Conservation (phyloP, 1,139 yeast genomes). For the Hemisphaericaspora subhashii region DNA sequence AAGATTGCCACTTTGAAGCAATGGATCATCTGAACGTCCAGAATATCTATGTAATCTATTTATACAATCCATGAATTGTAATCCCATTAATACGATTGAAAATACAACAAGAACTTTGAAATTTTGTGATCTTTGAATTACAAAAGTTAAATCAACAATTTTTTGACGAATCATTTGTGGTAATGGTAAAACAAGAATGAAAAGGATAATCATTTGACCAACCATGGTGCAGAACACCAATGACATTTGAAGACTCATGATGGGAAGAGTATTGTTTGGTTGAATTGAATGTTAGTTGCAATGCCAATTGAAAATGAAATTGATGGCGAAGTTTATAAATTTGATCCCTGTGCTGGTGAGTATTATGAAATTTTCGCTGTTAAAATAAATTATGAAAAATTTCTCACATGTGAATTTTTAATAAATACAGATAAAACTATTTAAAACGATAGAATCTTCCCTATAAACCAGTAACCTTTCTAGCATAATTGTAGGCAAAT, state of each 20-base stretch:
- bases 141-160: conserved; percentile 40
- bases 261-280: no score
- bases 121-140: conserved; percentile 41
- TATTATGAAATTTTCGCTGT: no score
- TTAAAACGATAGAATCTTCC: not conserved
- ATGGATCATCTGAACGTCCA: conserved; percentile 24
- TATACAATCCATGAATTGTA: conserved; percentile 63
- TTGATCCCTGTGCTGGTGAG: no score
- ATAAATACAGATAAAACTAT: no score
- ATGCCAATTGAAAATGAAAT: no score
- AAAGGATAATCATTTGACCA: conserved; percentile 53
- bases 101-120: conserved; percentile 51
- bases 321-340: no score
- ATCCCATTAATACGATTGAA: conserved; percentile 42
- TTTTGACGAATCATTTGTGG: conserved; percentile 55
- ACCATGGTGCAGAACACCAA: conserved; percentile 46
- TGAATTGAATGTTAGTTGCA: no score
- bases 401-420: no score
- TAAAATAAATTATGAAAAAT: no score
- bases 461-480: conserved; percentile 42
- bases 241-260: conserved; percentile 49
- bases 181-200: conserved; percentile 59
- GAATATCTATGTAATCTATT: conserved; percentile 41
- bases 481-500: conserved; percentile 44
- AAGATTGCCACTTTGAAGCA: conserved; percentile 23